Evolutionary conservation across 345 rosid species (phyloP), one percentile per base, ranked within the genome.

Genomic region (Geranium rotundifolium): DNA sequence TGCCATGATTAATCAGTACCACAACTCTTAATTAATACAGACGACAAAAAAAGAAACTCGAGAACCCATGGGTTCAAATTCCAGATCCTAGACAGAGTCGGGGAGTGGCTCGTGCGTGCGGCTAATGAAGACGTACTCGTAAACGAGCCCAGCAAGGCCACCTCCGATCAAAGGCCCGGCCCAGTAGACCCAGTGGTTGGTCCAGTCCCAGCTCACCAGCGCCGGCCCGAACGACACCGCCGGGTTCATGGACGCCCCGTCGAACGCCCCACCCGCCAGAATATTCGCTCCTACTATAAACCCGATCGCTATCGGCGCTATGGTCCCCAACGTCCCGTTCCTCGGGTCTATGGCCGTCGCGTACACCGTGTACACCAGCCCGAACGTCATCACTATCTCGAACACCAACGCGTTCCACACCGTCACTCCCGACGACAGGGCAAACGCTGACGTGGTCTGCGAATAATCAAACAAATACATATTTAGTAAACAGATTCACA

Each of bases 401-500:
- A 64, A 64, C 59, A 64, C 67, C n/a, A 64, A 64, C 8, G 67
- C 67, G 18, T 64, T 31, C 67, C 67, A 64, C 52, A 59, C 70
- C 13, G 49, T 67, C 41, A 67, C 64, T 2, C 46, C 64, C 5
- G 70, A 59, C 0, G 70, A 60, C 14, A 67, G 14, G 7, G 64
- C 49, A 30, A 67, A 67, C 19, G 70, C 64, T 15, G 70, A 13
- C 2, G 70, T 67, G 16, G 70, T 60, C 70, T 60, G 52, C 6
- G 60, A 5, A 50, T n/a, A n/a, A n/a, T n/a, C n/a, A n/a, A n/a
- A n/a, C n/a, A n/a, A n/a, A n/a, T n/a, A n/a, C n/a, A n/a, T n/a
- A n/a, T n/a, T n/a, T n/a, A n/a, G n/a, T n/a, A n/a, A n/a, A n/a
- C n/a, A n/a, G n/a, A n/a, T n/a, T n/a, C n/a, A n/a, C n/a, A n/a